Percentiles rank a stretch among this genome's conserved stretches.
Conservation (phyloP, 805 yeast genomes). For the Metschnikowia lachancei region DNA sequence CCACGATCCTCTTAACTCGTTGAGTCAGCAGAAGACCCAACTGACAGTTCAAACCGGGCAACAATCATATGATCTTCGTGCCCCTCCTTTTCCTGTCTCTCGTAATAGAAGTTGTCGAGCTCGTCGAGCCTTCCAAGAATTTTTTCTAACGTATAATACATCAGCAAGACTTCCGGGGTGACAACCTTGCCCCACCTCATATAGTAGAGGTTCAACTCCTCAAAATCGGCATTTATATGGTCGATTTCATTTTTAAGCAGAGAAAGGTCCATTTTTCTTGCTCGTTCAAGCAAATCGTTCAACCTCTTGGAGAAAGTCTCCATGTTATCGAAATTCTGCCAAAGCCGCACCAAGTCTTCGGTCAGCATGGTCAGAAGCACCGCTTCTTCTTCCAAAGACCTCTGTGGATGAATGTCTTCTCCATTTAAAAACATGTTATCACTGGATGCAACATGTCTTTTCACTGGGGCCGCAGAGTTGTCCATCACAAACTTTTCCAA, state of each 20-base stretch:
- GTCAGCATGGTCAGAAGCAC: no score
- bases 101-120: background rate
- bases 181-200: background rate
- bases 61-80: no score
- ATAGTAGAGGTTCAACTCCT: background rate
- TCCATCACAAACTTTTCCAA: constrained; percentile 1
- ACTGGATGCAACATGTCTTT: no score
- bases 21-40: no score
- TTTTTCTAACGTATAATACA: background rate
- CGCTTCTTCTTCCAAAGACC: no score
- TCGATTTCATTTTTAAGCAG: background rate
- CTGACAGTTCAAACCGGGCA: no score
- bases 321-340: background rate
- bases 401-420: no score
- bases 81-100: no score
- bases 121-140: background rate
- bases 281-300: background rate
- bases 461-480: no score
- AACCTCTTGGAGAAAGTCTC: background rate
- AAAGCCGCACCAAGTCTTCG: no score
- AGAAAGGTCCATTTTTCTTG: background rate
- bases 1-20: no score
- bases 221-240: background rate
- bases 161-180: background rate
- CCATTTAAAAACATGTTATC: no score